Evolutionary conservation across 2,329 filamentous ascomycete species (phyloP), one percentile per base, ranked within the genome.

Genomic region (Elsinoe arachidis): DNA sequence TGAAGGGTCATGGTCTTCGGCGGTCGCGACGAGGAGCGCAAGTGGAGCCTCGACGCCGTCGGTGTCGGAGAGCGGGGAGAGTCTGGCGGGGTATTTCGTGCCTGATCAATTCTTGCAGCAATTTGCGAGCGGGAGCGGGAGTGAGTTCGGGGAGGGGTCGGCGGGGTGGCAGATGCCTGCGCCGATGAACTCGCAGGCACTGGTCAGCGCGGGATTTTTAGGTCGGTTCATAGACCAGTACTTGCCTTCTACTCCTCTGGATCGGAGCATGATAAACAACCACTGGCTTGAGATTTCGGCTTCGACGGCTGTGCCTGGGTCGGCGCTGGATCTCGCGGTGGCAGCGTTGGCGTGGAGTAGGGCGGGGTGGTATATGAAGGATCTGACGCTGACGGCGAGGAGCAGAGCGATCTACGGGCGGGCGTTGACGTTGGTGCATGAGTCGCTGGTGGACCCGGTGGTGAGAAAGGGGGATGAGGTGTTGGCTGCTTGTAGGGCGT

Each of bases 301-400:
- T 14, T 7, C 19, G 11, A 9, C 14, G 12, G n/a, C 49, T 12
- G 9, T 38, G 34, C 49, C 49, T 17, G 49, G 49, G 14, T 38
- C 49, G 3, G 49, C 49, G 6, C 49, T 53, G n/a, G 49, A 53
- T 23, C 7, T 35, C 3, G 37, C 49, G 10, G 9, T 53, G 33
- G 33, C 23, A 9, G 49, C 49, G 14, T 34, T 53, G 15, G 49
- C 49, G 14, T 53, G 49, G 49, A 53, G 49, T 39, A 34, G 49
- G 6, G 49, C 49, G 3, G 49, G 49, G 5, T 53, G 49, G 49
- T 38, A 38, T 15, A 33, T 53, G 17, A 14, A 19, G 12, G 49
- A 53, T 39, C 7, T 11, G 15, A 53, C 26, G 14, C n/a, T 38
- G 17, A 53, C 49, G 11, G 49, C 49, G 9, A 10, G 49, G 38